phyloP scores from a whole-genome alignment of 164 flowering plant genomes.

The Liriodendron chinense region DNA sequence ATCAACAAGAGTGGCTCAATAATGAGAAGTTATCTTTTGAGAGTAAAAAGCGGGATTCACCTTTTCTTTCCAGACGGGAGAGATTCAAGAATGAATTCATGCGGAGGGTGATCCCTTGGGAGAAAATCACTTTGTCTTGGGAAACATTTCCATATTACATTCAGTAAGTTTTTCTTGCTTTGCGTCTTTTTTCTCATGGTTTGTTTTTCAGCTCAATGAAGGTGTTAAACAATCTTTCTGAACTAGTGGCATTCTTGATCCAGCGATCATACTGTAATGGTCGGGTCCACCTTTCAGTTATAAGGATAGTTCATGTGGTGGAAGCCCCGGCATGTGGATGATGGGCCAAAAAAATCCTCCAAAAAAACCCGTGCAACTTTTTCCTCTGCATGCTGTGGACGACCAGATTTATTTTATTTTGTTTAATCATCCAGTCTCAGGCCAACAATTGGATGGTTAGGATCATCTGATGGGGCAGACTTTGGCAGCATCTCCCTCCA shows the following conservation, averaged over 20 bases:
- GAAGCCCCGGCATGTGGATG: background rate
- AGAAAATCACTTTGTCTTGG: slow-evolving; percentile 88
- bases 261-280: background rate
- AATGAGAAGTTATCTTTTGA: slow-evolving; percentile 75
- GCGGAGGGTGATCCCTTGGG: slow-evolving; percentile 89
- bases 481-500: background rate
- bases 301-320: background rate
- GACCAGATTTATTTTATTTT: too few relatives aligned
- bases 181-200: background rate
- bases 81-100: slow-evolving; percentile 77
- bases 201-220: background rate
- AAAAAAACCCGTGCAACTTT: background rate
- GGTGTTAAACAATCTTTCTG: background rate
- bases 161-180: slow-evolving; percentile 45
- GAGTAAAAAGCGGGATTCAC: slow-evolving; percentile 75
- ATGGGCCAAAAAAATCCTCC: background rate
- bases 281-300: background rate
- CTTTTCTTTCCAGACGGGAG: slow-evolving; percentile 66
- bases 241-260: background rate
- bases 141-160: slow-evolving; percentile 88
- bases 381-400: too few relatives aligned
- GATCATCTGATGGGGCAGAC: background rate
- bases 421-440: too few relatives aligned
- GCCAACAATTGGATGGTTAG: background rate
- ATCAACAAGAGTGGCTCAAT: slow-evolving; percentile 89